phyloP scores from a whole-genome alignment of 2,329 filamentous ascomycete genomes.

The Penicillium sp. region DNA sequence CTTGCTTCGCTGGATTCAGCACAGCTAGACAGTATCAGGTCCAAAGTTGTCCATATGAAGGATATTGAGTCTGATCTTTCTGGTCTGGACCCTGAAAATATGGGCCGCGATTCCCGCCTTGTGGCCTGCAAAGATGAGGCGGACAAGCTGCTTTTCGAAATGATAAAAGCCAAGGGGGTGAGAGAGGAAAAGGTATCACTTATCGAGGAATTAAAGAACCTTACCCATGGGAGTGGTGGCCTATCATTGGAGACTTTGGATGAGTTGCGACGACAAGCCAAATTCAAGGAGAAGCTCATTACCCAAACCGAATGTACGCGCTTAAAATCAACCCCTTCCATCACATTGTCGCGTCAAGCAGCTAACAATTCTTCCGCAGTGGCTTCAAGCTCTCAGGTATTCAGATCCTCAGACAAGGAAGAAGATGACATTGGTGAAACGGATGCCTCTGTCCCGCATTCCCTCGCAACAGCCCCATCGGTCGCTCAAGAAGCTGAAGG shows the following conservation, averaged over 20 bases:
- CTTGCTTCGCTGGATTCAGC: constrained; percentile 23
- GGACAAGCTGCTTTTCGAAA: no score
- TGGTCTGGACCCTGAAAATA: constrained; percentile 42
- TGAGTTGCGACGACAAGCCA: constrained; percentile 28
- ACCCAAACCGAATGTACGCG: constrained; percentile 22
- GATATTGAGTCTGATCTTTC: constrained; percentile 52
- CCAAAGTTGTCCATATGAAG: constrained; percentile 44
- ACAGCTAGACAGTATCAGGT: constrained; percentile 33
- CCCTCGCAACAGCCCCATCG: no score
- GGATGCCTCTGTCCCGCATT: not conserved
- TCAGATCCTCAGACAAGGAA: not conserved
- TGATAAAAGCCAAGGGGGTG: constrained; percentile 18
- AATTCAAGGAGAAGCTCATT: constrained; percentile 16
- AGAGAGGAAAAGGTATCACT: constrained; percentile 45
- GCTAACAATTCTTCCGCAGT: not conserved
- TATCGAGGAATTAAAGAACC: constrained; percentile 48
- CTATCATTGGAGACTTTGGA: constrained; percentile 48
- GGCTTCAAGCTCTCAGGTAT: not conserved
- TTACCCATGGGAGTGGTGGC: constrained; percentile 50
- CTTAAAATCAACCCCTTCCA: not conserved
- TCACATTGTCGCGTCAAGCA: not conserved
- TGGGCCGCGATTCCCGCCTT: no score
- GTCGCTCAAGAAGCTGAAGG: not conserved
- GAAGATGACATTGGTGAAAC: not conserved
- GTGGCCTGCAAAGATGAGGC: no score